Evolutionary conservation across 2,329 filamentous ascomycete species (phyloP).

Genomic region (Xylariaceae sp.): DNA sequence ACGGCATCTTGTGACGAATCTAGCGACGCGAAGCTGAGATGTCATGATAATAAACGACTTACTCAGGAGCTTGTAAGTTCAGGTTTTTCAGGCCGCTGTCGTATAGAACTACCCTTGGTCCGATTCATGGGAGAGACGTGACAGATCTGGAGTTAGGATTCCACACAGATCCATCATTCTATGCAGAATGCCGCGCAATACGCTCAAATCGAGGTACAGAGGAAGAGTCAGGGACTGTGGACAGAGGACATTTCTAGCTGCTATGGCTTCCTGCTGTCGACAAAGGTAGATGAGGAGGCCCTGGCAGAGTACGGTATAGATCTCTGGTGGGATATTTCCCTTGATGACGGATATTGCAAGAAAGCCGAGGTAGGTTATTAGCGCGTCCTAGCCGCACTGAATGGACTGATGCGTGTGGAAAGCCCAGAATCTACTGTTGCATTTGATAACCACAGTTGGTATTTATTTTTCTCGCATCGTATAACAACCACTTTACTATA

Average conservation of each 20-base stretch:
- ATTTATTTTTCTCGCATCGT: too few relatives aligned
- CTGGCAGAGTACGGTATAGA: constrained; percentile 10
- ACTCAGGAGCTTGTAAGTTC: constrained; percentile 13
- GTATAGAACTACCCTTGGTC: constrained; percentile 1
- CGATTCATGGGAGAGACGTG: background rate
- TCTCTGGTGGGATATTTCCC: constrained; percentile 15
- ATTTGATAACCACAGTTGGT: too few relatives aligned
- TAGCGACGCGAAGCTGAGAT: too few relatives aligned
- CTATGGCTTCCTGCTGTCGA: constrained; percentile 17
- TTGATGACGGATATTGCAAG: constrained; percentile 18
- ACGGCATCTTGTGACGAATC: too few relatives aligned
- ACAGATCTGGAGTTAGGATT: constrained; percentile 16
- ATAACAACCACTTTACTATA: too few relatives aligned
- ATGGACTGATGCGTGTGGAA: too few relatives aligned
- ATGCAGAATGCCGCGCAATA: constrained; percentile 28
- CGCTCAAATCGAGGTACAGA: constrained; percentile 13
- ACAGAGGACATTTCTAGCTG: constrained; percentile 12
- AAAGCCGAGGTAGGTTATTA: constrained; percentile 3
- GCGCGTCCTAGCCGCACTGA: too few relatives aligned
- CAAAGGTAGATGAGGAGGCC: constrained; percentile 8
- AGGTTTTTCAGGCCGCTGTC: constrained; percentile 20
- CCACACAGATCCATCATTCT: constrained; percentile 26
- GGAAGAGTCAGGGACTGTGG: background rate
- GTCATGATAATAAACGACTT: too few relatives aligned
- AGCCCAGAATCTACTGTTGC: too few relatives aligned